These are phyloP conservation scores for Phytophthora europaea DNA, from an alignment of 352 stramenopile genomes.

Conservation along the genomic window DNA sequence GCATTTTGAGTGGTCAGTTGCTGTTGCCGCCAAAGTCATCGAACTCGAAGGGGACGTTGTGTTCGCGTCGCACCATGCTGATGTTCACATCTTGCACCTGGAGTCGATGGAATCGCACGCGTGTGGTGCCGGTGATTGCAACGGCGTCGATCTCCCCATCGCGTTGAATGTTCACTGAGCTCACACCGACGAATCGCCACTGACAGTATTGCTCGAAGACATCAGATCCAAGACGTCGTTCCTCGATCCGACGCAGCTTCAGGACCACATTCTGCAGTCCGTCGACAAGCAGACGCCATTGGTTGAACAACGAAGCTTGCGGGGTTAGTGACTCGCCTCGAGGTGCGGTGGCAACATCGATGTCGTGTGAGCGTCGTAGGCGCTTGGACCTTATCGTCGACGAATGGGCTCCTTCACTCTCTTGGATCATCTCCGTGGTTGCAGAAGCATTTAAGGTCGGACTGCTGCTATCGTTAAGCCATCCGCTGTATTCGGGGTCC, in stretches of 20 bases:
- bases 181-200: constrained; percentile 43
- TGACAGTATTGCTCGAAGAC: constrained; percentile 28
- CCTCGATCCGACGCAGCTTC: constrained; percentile 34
- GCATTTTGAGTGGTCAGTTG: neutral
- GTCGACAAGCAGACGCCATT: constrained; percentile 50
- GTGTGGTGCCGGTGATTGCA: constrained; percentile 38
- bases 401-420: neutral
- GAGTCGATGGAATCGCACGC: constrained; percentile 36
- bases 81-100: constrained; percentile 30
- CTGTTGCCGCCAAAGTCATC: neutral
- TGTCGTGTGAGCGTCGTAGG: constrained; percentile 15
- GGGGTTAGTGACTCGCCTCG: neutral
- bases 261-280: constrained; percentile 48
- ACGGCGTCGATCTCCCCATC: constrained; percentile 25
- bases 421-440: neutral
- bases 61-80: constrained; percentile 15
- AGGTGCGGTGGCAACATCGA: constrained; percentile 17
- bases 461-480: constrained; percentile 8
- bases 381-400: constrained; percentile 24
- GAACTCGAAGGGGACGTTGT: constrained; percentile 19
- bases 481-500: constrained; percentile 40
- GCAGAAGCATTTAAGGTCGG: neutral
- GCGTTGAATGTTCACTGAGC: constrained; percentile 24
- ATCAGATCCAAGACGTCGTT: constrained; percentile 15
- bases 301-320: constrained; percentile 30